Evolutionary conservation across 768 basidiomycete species (phyloP).

Genomic region (Tephrocybe sp.): DNA sequence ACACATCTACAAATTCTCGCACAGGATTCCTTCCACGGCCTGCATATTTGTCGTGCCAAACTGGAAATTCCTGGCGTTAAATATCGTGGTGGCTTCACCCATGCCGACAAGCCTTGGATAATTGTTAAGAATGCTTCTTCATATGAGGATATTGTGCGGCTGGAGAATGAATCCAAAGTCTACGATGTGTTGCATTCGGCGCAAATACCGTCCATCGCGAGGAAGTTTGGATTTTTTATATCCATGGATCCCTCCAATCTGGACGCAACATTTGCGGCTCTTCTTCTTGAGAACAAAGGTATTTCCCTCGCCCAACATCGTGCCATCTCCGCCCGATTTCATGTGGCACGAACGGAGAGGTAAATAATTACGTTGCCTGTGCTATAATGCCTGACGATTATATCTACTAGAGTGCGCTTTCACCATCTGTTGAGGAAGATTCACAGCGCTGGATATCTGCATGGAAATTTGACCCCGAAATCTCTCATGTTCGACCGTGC

Average conservation of each 20-base stretch:
- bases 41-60: not conserved
- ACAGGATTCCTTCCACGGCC: not conserved
- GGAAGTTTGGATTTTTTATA: constrained; percentile 1
- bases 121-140: not conserved
- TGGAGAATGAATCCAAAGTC: not conserved
- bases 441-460: not conserved
- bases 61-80: not conserved
- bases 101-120: not conserved
- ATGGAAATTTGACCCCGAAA: constrained; percentile 2
- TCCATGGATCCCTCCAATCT: not conserved
- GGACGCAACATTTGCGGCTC: not conserved
- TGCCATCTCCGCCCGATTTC: too few species aligned
- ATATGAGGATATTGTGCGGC: not conserved
- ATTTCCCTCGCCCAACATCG: not conserved
- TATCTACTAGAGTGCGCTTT: not conserved
- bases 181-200: not conserved
- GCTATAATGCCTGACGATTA: not conserved
- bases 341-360: too few species aligned
- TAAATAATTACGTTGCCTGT: too few species aligned
- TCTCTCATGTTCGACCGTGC: not conserved
- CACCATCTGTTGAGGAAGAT: not conserved
- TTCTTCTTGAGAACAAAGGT: constrained; percentile 1
- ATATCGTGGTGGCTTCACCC: not conserved
- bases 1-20: not conserved
- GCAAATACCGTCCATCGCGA: not conserved